Evolutionary conservation across 1,284 basidiomycete species (phyloP).

Genomic region (Cryptococcus sp.): DNA sequence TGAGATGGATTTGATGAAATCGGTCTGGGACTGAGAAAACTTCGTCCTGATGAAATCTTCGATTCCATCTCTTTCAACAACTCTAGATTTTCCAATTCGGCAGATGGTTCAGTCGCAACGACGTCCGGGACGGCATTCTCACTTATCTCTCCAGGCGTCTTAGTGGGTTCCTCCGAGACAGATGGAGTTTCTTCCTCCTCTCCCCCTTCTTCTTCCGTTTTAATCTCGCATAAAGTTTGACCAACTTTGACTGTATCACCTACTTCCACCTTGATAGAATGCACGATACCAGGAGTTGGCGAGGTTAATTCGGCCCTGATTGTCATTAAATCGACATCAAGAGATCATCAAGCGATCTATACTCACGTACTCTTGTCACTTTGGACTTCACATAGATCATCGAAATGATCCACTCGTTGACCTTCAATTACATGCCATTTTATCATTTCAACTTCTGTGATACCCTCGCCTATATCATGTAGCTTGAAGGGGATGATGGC

Average conservation of each 20-base stretch:
- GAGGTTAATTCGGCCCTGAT: constrained; percentile 90
- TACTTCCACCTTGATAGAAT: constrained; percentile 67
- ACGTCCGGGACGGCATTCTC: constrained; percentile 9
- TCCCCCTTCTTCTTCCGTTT: constrained; percentile 60
- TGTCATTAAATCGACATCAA: background rate
- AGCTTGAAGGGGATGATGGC: constrained; percentile 61
- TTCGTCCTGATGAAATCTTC: background rate
- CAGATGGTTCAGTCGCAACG: constrained; percentile 5
- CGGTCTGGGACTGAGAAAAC: background rate
- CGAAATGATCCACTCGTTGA: constrained; percentile 67
- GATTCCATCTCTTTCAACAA: background rate
- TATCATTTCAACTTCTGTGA: constrained; percentile 81
- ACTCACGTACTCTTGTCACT: constrained; percentile 66
- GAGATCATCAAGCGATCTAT: background rate
- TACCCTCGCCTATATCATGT: constrained; percentile 90
- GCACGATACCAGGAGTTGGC: constrained; percentile 74
- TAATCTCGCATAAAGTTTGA: constrained; percentile 72
- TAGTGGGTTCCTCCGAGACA: background rate
- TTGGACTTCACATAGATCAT: constrained; percentile 86
- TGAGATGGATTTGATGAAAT: background rate
- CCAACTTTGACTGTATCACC: constrained; percentile 87
- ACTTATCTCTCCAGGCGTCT: constrained; percentile 6
- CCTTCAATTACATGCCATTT: constrained; percentile 72
- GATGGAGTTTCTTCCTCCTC: constrained; percentile 3
- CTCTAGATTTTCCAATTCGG: background rate